Evolutionary conservation across 176 grass and related monocot genomes (phyloP), one percentile per base, ranked within the genome.

Genomic region (Triticum aestivum): DNA sequence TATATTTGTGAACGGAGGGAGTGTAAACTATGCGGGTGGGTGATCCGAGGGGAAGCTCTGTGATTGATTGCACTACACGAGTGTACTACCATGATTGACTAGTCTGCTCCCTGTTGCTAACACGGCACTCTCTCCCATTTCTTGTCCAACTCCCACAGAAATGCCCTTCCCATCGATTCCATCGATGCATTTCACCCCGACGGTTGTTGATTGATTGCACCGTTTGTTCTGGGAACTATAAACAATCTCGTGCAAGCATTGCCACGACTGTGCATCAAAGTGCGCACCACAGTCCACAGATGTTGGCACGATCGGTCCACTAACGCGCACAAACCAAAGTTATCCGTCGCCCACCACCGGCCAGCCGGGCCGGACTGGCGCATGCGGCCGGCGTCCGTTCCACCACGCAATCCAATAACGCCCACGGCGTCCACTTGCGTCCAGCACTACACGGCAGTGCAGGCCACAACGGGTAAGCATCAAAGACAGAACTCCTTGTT

Each of bases 371-470:
- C 20, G 35, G 69, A 72, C 54, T 59, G 68, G 67, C 10, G 68
- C 68, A 11, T 71, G 17, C 20, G 69, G 41, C 33, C 61, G 61
- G 32, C 70, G 20, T 12, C 10, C 67, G 35, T 71, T 71, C 68
- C 70, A 73, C 71, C 71, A 74, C 71, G 71, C 71, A 74, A 74
- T 74, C 71, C 71, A 74, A 47, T 44, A 9, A 23, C 61, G 21
- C 21, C 72, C 4, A 29, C 41, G 39, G 41, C 39, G 6, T 0
- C 66, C 66, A 47, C 71, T 45, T 45, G 54, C 11, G 70, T 44
- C 11, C 21, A 72, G 69, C 69, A 74, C 69, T 73, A 73, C 2
- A 12, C 70, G 10, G 17, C 20, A 35, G 6, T 17, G 70, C 70
- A 14, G 41, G 70, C 37, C 35, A 44, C 37, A 45, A 15, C 71